Percentiles rank a stretch among this genome's conserved stretches.
phyloP scores from a whole-genome alignment of 495 filamentous ascomycete species.

The Parmelia sp. region DNA sequence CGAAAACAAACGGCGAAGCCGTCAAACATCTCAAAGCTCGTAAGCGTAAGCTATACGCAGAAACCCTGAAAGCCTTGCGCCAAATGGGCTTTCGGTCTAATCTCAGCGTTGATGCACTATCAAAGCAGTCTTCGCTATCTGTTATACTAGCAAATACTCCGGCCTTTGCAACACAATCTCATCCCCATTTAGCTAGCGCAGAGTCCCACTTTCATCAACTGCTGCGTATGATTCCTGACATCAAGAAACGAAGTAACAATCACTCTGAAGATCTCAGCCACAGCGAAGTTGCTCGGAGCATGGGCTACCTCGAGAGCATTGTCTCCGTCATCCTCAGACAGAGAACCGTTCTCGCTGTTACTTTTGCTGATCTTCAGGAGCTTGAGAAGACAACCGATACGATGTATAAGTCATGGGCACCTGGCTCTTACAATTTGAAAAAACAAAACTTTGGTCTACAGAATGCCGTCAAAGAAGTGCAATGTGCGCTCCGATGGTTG shows the following conservation, averaged over 20 bases:
- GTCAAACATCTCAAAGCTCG: slow-evolving; percentile 82
- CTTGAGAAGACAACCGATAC: slow-evolving; percentile 36
- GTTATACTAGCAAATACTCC: slow-evolving; percentile 55
- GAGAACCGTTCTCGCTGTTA: slow-evolving; percentile 46
- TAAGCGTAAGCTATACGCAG: slow-evolving; percentile 86
- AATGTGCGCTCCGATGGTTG: slow-evolving; percentile 41
- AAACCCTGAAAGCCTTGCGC: slow-evolving; percentile 71
- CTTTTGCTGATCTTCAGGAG: slow-evolving; percentile 34
- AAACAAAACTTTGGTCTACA: slow-evolving; percentile 26
- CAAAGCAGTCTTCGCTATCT: slow-evolving; percentile 62
- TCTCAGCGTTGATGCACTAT: slow-evolving; percentile 59
- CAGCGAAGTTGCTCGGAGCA: slow-evolving; percentile 67
- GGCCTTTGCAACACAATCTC: slow-evolving; percentile 20
- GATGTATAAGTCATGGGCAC: slow-evolving; percentile 41
- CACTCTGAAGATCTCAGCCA: slow-evolving; percentile 79
- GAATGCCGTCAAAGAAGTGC: not conserved
- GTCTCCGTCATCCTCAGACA: slow-evolving; percentile 63
- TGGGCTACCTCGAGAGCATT: slow-evolving; percentile 77
- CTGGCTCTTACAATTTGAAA: slow-evolving; percentile 22
- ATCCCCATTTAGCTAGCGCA: slow-evolving; percentile 24
- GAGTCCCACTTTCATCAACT: slow-evolving; percentile 73
- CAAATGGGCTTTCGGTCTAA: slow-evolving; percentile 86
- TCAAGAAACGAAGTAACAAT: slow-evolving; percentile 56
- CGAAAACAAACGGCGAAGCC: slow-evolving; percentile 70
- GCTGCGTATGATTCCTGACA: slow-evolving; percentile 61